phyloP scores from a whole-genome alignment of 148 eudicot genomes.

The Vaccinium corymbosum region DNA sequence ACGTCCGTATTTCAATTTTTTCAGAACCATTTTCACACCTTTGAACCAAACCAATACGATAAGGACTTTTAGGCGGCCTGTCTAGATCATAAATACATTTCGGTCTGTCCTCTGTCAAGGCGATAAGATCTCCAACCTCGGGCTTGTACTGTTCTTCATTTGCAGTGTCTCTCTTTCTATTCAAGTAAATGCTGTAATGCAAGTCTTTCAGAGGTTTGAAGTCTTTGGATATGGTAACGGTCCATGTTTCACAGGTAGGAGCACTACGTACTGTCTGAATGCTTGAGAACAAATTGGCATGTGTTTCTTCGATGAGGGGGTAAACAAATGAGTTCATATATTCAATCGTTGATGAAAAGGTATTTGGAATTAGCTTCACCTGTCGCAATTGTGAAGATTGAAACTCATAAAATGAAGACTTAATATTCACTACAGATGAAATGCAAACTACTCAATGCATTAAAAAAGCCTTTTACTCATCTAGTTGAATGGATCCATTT shows the following conservation, averaged over 20 bases:
- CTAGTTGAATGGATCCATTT: too few species aligned
- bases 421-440: background rate
- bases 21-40: background rate
- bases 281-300: conserved; percentile 33
- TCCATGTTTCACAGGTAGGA: conserved; percentile 25
- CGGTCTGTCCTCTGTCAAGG: conserved; percentile 35
- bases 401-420: background rate
- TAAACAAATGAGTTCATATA: conserved; percentile 37
- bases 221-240: background rate
- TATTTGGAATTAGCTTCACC: conserved; percentile 38
- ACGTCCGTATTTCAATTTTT: conserved; percentile 17
- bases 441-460: background rate
- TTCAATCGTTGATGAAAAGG: conserved; percentile 27
- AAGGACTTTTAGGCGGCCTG: conserved; percentile 23
- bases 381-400: conserved; percentile 10
- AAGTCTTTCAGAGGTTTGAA: conserved; percentile 20
- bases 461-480: background rate
- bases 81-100: conserved; percentile 33
- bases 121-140: conserved; percentile 44
- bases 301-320: conserved; percentile 21
- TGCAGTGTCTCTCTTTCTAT: background rate
- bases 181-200: conserved; percentile 22
- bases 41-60: conserved; percentile 31
- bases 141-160: conserved; percentile 39
- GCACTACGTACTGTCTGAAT: conserved; percentile 19